Base-by-base conservation (phyloP, 2,329 filamentous ascomycete genomes). In the Sporothrix inflata region DNA sequence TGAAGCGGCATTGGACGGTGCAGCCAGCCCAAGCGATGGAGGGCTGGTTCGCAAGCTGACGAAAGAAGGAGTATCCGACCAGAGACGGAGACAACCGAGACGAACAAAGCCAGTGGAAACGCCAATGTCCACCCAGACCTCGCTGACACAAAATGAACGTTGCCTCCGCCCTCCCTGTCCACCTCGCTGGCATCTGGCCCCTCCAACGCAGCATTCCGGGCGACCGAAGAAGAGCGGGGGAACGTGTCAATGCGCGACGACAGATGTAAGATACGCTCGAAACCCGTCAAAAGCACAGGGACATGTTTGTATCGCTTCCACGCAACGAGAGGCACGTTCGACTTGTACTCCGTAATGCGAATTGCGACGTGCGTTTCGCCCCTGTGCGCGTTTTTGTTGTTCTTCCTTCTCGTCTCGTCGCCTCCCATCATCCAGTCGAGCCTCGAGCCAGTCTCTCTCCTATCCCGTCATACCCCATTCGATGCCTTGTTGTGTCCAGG, bases 161-260 rank as follows among this genome's bases (percentile, higher is more conserved):
- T 70, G 40, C 68, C 53, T 70, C 68, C 42, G 51, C 49, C 49
- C 67, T 51, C 34, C 67, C 38, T 69, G 24, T n/a, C 24, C 16
- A 49, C 40, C 40, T 34, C 63, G 30, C 30, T 3, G 30, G 6
- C 30, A 34, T n/a, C 42, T 66, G 63, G 7, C 16, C 61, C 63
- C 63, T 51, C 42, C 30, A 63, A 63, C 9, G 55, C 69, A 51
- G 21, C 69, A 51, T 70, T 63, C 69, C 69, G 69, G 55, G 69
- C 42, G 69, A 49, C 69, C 69, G 69, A 70, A 70, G 40, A 34
- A 51, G 38, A 51, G 34, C 38, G 55, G 68, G 53, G 53, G 24
- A 24, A 40, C 34, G 68, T 34, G 38, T 42, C 27, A 47, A 30
- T 49, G 55, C 42, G 42, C 53, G 45, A 49, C 24, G 19, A 19